A percentile compares a stretch with the other conserved stretches of the same genome.
Evolutionary conservation across 495 filamentous ascomycete genomes (phyloP).

Genomic region (Pseudevernia furfuracea): DNA sequence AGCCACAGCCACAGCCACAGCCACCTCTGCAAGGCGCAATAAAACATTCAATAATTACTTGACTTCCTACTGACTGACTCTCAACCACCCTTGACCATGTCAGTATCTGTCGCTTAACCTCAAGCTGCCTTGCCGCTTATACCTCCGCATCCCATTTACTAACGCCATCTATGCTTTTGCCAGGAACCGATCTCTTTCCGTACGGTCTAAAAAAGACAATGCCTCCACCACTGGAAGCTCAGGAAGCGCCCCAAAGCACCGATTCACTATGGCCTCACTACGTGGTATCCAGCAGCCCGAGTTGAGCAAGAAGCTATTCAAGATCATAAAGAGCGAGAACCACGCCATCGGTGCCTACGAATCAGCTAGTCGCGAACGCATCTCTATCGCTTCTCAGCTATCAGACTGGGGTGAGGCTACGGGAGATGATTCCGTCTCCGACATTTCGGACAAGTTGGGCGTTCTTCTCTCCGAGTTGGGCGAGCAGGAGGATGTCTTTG

Average conservation of each 20-base stretch:
- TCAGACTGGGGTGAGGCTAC: slow-evolving; percentile 94
- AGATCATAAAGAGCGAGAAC: slow-evolving; percentile 88
- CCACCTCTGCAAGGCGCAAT: neutral
- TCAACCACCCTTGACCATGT: slow-evolving; percentile 1
- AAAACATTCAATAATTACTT: too few species aligned
- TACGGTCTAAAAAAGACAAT: slow-evolving; percentile 46
- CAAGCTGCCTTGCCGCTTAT: neutral
- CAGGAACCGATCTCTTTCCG: slow-evolving; percentile 56
- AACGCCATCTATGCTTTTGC: neutral
- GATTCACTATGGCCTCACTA: slow-evolving; percentile 74
- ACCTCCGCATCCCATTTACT: neutral
- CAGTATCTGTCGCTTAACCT: slow-evolving; percentile 1
- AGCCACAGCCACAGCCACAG: too few species aligned
- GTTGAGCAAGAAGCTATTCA: slow-evolving; percentile 74
- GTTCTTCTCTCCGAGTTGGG: slow-evolving; percentile 86
- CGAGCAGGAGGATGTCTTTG: slow-evolving; percentile 83
- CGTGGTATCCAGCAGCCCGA: slow-evolving; percentile 77
- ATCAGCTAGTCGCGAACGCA: slow-evolving; percentile 68
- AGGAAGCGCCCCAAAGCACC: slow-evolving; percentile 41
- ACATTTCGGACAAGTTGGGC: slow-evolving; percentile 88
- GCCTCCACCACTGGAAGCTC: slow-evolving; percentile 27
- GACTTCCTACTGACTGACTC: neutral
- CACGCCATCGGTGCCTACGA: slow-evolving; percentile 75
- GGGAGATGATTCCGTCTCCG: slow-evolving; percentile 73
- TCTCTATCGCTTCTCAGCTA: slow-evolving; percentile 79